Conservation (phyloP, 1,284 basidiomycete genomes). For the Irpex sp. region DNA sequence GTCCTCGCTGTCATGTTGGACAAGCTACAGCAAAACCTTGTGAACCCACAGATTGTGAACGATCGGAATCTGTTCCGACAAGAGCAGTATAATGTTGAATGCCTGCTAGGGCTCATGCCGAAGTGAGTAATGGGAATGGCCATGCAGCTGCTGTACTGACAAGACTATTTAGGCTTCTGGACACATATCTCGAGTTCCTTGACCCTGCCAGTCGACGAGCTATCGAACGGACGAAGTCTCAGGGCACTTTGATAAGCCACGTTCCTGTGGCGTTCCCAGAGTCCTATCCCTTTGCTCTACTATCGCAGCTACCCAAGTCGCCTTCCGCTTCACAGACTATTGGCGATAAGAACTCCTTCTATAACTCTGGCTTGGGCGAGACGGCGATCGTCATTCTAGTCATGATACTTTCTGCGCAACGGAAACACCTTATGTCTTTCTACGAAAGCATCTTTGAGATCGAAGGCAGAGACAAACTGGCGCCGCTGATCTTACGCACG, state of each 20-base stretch:
- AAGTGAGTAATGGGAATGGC: constrained; percentile 43
- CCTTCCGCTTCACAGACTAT: constrained; percentile 40
- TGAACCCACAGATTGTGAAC: constrained; percentile 59
- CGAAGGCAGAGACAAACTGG: constrained; percentile 80
- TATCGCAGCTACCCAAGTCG: constrained; percentile 63
- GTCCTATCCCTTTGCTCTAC: constrained; percentile 88
- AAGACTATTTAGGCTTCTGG: constrained; percentile 55
- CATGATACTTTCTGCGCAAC: constrained; percentile 77
- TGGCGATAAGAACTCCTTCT: constrained; percentile 46
- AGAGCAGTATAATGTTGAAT: constrained; percentile 94
- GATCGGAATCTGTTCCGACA: constrained; percentile 64
- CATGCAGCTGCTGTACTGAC: not conserved
- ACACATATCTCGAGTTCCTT: constrained; percentile 86
- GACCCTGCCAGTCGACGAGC: constrained; percentile 62
- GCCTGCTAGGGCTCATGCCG: constrained; percentile 82
- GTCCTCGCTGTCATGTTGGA: constrained; percentile 91
- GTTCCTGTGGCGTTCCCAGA: constrained; percentile 89
- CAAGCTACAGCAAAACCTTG: constrained; percentile 80
- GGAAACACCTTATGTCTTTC: constrained; percentile 77
- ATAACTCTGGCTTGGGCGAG: constrained; percentile 85
- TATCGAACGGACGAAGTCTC: constrained; percentile 66
- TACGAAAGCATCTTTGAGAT: constrained; percentile 80
- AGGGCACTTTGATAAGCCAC: constrained; percentile 56
- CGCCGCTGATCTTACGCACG: constrained; percentile 68
- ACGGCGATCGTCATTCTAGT: constrained; percentile 84